Evolutionary conservation across 768 basidiomycete species (phyloP), one percentile per base, ranked within the genome.

Genomic region (Rhodosporidiobolus odoratus): DNA sequence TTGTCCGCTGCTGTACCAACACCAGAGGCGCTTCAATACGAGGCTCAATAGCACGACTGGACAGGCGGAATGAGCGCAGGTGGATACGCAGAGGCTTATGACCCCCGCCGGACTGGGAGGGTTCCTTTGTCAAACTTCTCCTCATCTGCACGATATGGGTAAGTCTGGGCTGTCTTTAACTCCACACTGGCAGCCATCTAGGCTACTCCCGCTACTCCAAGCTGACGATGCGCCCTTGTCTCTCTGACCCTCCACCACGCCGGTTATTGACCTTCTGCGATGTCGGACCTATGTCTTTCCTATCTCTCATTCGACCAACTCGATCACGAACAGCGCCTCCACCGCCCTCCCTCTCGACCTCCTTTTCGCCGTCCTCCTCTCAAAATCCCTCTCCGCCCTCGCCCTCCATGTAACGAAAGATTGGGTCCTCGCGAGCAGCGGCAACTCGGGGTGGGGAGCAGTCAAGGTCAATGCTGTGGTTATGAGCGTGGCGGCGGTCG

Each of bases 331-430:
- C 59, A 66, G 58, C 19, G 3, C 50, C 5, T 15, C 62, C 1
- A 58, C 57, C 32, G 64, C 73, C 5, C 64, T 78, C 17, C 75
- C 77, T 17, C 35, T 73, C 10, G 77, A 78, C 41, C 73, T 77
- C 16, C 58, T 78, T n/a, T 66, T 78, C 62, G 65, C 65, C 19
- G 61, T 75, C 57, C 52, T 76, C 23, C 69, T 75, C 16, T 66
- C 70, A 19, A 77, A 76, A 35, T 69, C 74, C n/a, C 65, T 76
- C 48, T 59, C 75, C 54, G 75, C 75, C 8, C 66, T 77, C 34
- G 38, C 75, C 9, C 62, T 75, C 34, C 71, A 73, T 64, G 67
- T 73, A 25, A 35, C 65, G 23, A 72, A 70, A 43, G 72, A 75
- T 53, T 78, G 77, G 77, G 53, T 77, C 23, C 34, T 78, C n/a